These are phyloP conservation scores for Auricularia auricula-judae DNA, from an alignment of 768 basidiomycete genomes.

Conservation along the genomic window DNA sequence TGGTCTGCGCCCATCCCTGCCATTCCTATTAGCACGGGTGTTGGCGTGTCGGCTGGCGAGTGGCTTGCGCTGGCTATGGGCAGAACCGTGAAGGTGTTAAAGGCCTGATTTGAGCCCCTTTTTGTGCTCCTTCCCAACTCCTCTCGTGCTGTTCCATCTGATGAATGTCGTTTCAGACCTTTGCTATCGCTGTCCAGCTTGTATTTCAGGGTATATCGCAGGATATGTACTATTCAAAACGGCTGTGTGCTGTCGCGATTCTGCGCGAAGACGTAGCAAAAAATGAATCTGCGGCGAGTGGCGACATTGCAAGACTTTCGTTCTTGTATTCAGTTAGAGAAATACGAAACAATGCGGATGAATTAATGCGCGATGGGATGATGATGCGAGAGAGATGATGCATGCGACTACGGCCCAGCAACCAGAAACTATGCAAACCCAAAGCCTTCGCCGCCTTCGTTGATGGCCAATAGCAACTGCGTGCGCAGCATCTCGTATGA, in stretches of 20 bases:
- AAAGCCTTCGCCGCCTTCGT: conserved; percentile 93
- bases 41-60: conserved; percentile 67
- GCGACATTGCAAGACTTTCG: too few relatives aligned
- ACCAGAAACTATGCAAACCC: conserved; percentile 51
- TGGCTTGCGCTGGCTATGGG: conserved; percentile 82
- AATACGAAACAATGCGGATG: too few relatives aligned
- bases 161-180: neutral
- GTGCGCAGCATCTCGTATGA: conserved; percentile 95
- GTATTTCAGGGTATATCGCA: too few relatives aligned
- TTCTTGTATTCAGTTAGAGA: too few relatives aligned
- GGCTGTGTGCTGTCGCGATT: too few relatives aligned
- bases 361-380: too few relatives aligned
- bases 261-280: neutral
- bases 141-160: too few relatives aligned
- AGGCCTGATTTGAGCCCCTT: conserved; percentile 34
- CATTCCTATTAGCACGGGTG: conserved; percentile 48
- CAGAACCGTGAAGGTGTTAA: conserved; percentile 69
- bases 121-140: too few relatives aligned
- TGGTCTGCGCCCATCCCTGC: conserved; percentile 83
- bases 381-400: too few relatives aligned
- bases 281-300: neutral
- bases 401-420: too few relatives aligned
- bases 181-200: neutral
- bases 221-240: too few relatives aligned
- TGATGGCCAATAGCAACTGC: conserved; percentile 82